Evolutionary conservation across 257 asterid genomes (phyloP).

Genomic region (Coffea eugenioides): DNA sequence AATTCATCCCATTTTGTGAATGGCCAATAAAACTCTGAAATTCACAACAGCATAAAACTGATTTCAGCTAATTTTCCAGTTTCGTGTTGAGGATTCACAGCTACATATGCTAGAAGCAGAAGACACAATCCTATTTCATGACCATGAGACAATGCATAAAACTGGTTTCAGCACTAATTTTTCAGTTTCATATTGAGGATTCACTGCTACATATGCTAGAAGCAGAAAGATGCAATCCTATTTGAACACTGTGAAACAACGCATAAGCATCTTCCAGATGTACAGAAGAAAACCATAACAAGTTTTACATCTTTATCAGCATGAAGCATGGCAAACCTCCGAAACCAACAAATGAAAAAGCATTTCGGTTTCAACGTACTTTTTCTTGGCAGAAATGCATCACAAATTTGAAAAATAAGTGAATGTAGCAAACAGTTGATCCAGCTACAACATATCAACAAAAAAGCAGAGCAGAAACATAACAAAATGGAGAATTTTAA

Average conservation of each 20-base stretch:
- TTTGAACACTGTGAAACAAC: background rate
- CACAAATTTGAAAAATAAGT: background rate
- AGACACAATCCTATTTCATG: background rate
- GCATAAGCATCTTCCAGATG: background rate
- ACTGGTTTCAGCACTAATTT: background rate
- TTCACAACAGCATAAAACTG: background rate
- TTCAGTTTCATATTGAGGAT: background rate
- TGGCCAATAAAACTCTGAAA: constrained; percentile 75
- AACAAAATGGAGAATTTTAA: background rate
- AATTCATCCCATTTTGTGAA: constrained; percentile 72
- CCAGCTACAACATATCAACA: background rate
- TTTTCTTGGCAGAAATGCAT: constrained; percentile 1
- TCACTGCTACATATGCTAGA: background rate
- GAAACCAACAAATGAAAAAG: background rate
- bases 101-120: background rate
- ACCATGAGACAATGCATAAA: background rate
- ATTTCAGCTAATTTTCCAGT: background rate
- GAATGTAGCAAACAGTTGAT: background rate
- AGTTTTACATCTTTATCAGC: background rate
- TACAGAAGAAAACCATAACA: background rate
- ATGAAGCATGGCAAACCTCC: background rate
- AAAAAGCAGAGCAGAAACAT: background rate
- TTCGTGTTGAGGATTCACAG: background rate
- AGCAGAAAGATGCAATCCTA: background rate
- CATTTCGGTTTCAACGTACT: background rate